Evolutionary conservation across 179 eudicot species (phyloP).

Genomic region (Gypsophila paniculata): DNA sequence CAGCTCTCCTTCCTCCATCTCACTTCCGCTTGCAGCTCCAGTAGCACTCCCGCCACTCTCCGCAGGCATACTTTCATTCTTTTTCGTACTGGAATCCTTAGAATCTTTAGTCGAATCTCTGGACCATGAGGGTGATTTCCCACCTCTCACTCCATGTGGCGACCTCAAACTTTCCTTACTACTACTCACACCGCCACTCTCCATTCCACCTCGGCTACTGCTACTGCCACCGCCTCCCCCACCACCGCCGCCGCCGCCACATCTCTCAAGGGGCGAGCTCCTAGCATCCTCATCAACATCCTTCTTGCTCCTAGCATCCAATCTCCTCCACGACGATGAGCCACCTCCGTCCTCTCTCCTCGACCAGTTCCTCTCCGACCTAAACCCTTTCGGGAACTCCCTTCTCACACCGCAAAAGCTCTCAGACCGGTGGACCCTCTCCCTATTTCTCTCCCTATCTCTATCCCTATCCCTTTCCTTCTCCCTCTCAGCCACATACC

Average conservation of each 20-base stretch:
- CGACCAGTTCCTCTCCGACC: slow-evolving; percentile 86
- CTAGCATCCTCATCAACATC: slow-evolving; percentile 62
- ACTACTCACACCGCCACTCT: slow-evolving; percentile 42
- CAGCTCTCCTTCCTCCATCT: slow-evolving; percentile 95
- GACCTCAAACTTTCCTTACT: slow-evolving; percentile 52
- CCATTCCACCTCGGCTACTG: slow-evolving; percentile 39
- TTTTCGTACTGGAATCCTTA: slow-evolving; percentile 70
- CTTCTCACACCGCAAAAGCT: slow-evolving; percentile 75
- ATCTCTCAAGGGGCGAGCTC: slow-evolving; percentile 36
- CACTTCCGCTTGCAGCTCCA: slow-evolving; percentile 43
- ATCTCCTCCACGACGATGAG: slow-evolving; percentile 74
- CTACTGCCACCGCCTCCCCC: slow-evolving; percentile 24
- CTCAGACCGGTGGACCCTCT: slow-evolving; percentile 67
- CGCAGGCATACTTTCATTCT: slow-evolving; percentile 44
- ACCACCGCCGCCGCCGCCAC: slow-evolving; percentile 20
- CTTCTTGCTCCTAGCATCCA: slow-evolving; percentile 52
- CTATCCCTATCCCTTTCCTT: slow-evolving; percentile 35
- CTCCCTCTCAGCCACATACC: slow-evolving; percentile 46
- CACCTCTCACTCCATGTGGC: slow-evolving; percentile 53
- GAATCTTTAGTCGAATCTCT: slow-evolving; percentile 51
- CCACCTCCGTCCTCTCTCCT: slow-evolving; percentile 65
- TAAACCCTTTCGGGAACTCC: slow-evolving; percentile 83
- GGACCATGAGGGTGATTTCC: slow-evolving; percentile 63
- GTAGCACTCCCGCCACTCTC: slow-evolving; percentile 44
- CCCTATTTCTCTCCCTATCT: slow-evolving; percentile 36